A percentile compares a stretch with the other conserved stretches of the same genome.
Evolutionary conservation across 106 monocot species (phyloP).

Genomic region (Allium sativum): DNA sequence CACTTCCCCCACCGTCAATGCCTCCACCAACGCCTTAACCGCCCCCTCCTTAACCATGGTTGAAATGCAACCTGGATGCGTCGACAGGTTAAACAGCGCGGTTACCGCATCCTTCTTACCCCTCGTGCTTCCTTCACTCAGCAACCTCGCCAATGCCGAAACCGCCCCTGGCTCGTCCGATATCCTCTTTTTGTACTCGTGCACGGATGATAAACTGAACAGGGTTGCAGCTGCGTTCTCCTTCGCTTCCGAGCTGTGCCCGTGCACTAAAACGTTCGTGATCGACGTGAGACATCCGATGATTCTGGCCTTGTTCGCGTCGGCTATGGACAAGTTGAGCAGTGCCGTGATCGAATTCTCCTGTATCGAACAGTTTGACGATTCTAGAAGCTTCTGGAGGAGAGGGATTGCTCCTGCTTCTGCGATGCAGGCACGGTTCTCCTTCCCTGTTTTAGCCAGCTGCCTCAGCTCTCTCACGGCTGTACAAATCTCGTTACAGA

Average conservation of each 20-base stretch:
- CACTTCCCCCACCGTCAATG: slow-evolving; percentile 28
- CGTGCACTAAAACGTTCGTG: slow-evolving; percentile 21
- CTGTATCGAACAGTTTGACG: slow-evolving; percentile 19
- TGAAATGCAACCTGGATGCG: slow-evolving; percentile 17
- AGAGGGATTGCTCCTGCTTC: slow-evolving; percentile 47
- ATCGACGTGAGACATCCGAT: slow-evolving; percentile 40
- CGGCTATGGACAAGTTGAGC: slow-evolving; percentile 43
- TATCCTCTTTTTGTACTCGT: slow-evolving; percentile 44
- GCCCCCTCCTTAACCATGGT: slow-evolving; percentile 37
- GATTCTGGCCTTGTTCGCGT: slow-evolving; percentile 35
- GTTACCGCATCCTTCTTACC: slow-evolving; percentile 61
- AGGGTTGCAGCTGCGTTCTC: slow-evolving; percentile 63
- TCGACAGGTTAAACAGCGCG: slow-evolving; percentile 51
- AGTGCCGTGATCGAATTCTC: slow-evolving; percentile 54
- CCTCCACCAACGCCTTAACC: slow-evolving; percentile 25
- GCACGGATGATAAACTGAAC: slow-evolving; percentile 50
- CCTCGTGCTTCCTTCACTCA: slow-evolving; percentile 36
- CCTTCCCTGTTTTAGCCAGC: slow-evolving; percentile 40
- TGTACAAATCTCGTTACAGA: slow-evolving; percentile 13
- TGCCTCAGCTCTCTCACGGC: slow-evolving; percentile 36
- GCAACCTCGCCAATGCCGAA: slow-evolving; percentile 19
- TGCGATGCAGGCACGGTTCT: slow-evolving; percentile 39
- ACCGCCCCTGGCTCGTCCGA: slow-evolving; percentile 28
- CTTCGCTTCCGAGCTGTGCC: slow-evolving; percentile 30
- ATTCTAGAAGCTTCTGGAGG: slow-evolving; percentile 23